phyloP scores from a whole-genome alignment of 2,329 filamentous ascomycete species.

The Periglandula ipomoeae region DNA sequence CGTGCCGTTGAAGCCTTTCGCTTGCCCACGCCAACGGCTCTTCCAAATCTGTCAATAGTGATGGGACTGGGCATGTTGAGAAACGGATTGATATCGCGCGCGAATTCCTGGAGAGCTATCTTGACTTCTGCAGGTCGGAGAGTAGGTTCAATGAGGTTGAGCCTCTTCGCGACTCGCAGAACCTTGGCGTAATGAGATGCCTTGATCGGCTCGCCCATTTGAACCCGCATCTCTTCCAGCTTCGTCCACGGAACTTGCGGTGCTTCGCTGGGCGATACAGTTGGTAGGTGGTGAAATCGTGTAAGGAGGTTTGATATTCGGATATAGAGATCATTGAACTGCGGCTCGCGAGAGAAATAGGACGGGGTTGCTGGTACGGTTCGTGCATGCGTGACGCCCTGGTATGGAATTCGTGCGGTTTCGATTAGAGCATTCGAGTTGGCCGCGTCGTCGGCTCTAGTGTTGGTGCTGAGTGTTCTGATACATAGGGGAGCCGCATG shows the following conservation, averaged over 20 bases:
- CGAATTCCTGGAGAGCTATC: slow-evolving; percentile 58
- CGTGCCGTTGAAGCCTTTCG: slow-evolving; percentile 81
- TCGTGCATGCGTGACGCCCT: slow-evolving; percentile 47
- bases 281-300: slow-evolving; percentile 66
- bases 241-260: slow-evolving; percentile 75
- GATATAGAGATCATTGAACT: slow-evolving; percentile 79
- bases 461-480: slow-evolving; percentile 15
- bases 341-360: slow-evolving; percentile 85
- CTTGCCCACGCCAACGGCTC: slow-evolving; percentile 71
- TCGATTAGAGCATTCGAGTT: slow-evolving; percentile 14
- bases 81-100: slow-evolving; percentile 64
- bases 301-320: slow-evolving; percentile 61
- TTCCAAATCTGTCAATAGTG: slow-evolving; percentile 65
- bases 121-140: slow-evolving; percentile 64
- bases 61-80: slow-evolving; percentile 53
- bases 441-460: slow-evolving; percentile 9
- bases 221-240: slow-evolving; percentile 63
- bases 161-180: slow-evolving; percentile 62
- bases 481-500: slow-evolving; percentile 17
- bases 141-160: slow-evolving; percentile 78
- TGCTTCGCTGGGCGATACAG: slow-evolving; percentile 53
- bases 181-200: slow-evolving; percentile 71
- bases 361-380: slow-evolving; percentile 77
- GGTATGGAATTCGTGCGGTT: slow-evolving; percentile 20
- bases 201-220: slow-evolving; percentile 63